A percentile compares a stretch with the other conserved stretches of the same genome.
phyloP scores from a whole-genome alignment of 2,329 filamentous ascomycete genomes.

The Diaporthe ampelina region DNA sequence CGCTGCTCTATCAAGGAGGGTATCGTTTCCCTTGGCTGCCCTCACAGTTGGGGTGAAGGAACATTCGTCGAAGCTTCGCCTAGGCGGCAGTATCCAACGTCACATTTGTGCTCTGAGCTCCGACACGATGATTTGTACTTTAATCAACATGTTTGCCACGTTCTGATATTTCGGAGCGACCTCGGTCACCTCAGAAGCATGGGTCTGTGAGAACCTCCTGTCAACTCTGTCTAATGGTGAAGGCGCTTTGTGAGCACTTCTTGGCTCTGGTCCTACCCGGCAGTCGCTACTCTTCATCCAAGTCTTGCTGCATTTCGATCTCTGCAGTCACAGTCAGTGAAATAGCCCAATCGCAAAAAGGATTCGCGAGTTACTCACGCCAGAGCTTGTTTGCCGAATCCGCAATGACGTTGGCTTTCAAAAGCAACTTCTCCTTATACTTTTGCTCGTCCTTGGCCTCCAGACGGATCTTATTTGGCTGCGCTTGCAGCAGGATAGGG shows the following conservation, averaged over 20 bases:
- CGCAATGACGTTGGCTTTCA: conserved; percentile 77
- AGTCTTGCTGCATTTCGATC: conserved; percentile 64
- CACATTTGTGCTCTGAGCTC: neutral
- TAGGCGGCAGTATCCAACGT: neutral
- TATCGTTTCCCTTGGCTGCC: neutral
- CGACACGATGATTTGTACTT: neutral
- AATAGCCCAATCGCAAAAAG: conserved; percentile 14
- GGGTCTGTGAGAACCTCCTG: neutral
- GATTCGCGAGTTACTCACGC: conserved; percentile 61
- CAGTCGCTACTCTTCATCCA: conserved; percentile 57
- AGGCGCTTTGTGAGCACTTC: neutral
- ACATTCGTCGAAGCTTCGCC: neutral
- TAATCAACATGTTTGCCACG: neutral
- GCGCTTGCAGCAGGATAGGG: conserved; percentile 80
- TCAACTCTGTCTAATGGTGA: neutral
- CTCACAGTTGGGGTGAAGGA: neutral
- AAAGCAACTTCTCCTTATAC: conserved; percentile 73
- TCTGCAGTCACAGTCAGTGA: conserved; percentile 52
- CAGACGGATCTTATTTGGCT: conserved; percentile 74
- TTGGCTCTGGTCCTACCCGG: neutral
- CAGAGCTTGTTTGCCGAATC: conserved; percentile 78
- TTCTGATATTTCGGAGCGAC: neutral
- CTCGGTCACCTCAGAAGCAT: neutral
- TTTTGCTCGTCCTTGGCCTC: conserved; percentile 70
- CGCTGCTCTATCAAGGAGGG: neutral